Evolutionary conservation across 805 yeast genomes (phyloP), one percentile per base, ranked within the genome.

Genomic region (Komagataella phaffii): DNA sequence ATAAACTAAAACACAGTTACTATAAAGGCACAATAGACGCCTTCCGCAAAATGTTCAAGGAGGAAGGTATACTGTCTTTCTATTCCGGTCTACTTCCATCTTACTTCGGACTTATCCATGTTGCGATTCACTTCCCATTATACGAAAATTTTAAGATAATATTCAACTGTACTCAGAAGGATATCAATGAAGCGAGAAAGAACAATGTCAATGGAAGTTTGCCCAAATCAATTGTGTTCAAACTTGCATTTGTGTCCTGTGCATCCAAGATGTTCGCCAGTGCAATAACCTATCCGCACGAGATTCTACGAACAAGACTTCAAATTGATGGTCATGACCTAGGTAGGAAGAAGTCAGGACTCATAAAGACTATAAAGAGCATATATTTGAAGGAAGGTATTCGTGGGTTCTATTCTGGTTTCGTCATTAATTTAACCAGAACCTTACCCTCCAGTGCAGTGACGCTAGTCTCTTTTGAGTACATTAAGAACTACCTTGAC

Each of bases 381-480:
- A 74, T 85, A 48, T 77, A 74, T 61, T 56, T 61, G 53, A 79
- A 74, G 51, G 96, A 90, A 62, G 96, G 97, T 2, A 55, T 83
- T 51, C 65, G 73, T 44, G 96, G 93, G 3, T 91, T 88, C 63
- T 93, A 93, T 62, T 83, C 93, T 1, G 99, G 99, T 0, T 85
- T 90, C 59, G 74, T 81, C 0, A 83, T 95, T 18, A 93, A 93
- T 62, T 69, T 93, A 60, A 79, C 88, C 30, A 73, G 99, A 58
- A 93, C 99, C 0, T 88, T 91, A 0, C 99, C 99, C 3, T 90
- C 96, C 1, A 80, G 89, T 58, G 97, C 97, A 1, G 88, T 91
- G n/a, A 93, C 99, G 2, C 72, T 93, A 58, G 89, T 91, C 7
- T 86, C 96, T 24, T 93, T 87, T 65, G 99, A 93, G 62, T 85